Base-by-base conservation (phyloP, 768 basidiomycete species). In the Lentinula guzmanii region DNA sequence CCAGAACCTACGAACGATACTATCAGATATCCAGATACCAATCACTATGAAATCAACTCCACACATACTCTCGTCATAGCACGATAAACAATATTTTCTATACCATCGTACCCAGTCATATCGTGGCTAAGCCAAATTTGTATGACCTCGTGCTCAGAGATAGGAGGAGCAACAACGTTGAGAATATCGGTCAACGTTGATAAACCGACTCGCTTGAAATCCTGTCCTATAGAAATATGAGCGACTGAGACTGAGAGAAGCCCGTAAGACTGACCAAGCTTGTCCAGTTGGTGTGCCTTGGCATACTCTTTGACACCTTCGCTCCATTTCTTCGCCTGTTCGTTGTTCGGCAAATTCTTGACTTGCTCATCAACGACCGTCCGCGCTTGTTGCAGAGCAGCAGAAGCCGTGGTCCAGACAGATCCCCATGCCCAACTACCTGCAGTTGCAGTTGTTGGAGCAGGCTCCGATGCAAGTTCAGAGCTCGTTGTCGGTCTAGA, bases 101-200 rank as follows among this genome's bases (percentile, higher is more conserved):
- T 83, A 6, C 97, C 97, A 61, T 95, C 94, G 70, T 96, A 98
- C 16, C 97, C 97, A 64, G 83, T 80, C 95, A 99, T 95, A 66
- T 97, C 95, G 75, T 98, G 95, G 69, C 89, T 90, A 42, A 99
- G 76, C 90, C 92, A 93, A 7, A 99, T 87, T 71, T 97, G 87
- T 65, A 99, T 95, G 15, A 98, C 93, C 74, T 99, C 97, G 70
- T 98, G 96, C 72, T 96, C 95, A 28, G 95, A 92, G 67, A 98
- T 98, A 11, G 97, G 97, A 45, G 97, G 97, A 0, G 97, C 97
- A 62, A 99, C 96, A 33, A 90, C 96, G 70, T 98, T 96, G 55
- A 99, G 78, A 60, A 99, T 87, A 61, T 96, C 95, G 2, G 86
- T 92, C 31, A 98, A 76, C 2, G 95, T 94, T 9, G 92, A 93